phyloP scores from a whole-genome alignment of 805 yeast species.

The Sugiyamaella boreocaroliniensis region DNA sequence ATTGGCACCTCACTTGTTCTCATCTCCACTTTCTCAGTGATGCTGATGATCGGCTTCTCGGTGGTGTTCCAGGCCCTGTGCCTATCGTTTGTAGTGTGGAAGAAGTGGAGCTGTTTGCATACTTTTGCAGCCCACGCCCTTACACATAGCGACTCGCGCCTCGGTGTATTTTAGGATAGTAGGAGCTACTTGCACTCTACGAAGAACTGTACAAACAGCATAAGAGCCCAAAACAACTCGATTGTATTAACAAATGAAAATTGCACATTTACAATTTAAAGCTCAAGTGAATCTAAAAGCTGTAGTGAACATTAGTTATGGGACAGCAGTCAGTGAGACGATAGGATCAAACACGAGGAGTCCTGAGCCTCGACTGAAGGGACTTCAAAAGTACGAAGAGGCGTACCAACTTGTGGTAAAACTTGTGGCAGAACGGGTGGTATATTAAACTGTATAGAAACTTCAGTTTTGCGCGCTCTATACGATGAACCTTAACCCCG shows the following conservation, averaged over 20 bases:
- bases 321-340: no score
- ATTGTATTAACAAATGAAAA: no score
- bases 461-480: not conserved
- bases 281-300: no score
- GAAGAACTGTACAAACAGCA: not conserved
- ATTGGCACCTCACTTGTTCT: slow-evolving; percentile 5
- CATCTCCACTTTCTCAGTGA: slow-evolving; percentile 5
- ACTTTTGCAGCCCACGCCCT: slow-evolving; percentile 8
- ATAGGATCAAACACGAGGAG: no score
- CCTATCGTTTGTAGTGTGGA: slow-evolving; percentile 15
- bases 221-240: no score
- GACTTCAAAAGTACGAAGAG: no score
- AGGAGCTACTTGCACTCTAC: not conserved
- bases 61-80: slow-evolving; percentile 21
- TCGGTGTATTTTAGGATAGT: not conserved
- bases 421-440: no score
- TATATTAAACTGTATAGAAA: not conserved
- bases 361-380: no score
- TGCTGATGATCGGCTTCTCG: slow-evolving; percentile 15
- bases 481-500: not conserved
- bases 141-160: not conserved
- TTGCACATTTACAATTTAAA: no score
- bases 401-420: no score
- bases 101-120: slow-evolving; percentile 17
- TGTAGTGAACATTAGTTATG: no score